These are phyloP conservation scores for Seiridium unicorne DNA, from an alignment of 2,329 filamentous ascomycete genomes.

Conservation along the genomic window DNA sequence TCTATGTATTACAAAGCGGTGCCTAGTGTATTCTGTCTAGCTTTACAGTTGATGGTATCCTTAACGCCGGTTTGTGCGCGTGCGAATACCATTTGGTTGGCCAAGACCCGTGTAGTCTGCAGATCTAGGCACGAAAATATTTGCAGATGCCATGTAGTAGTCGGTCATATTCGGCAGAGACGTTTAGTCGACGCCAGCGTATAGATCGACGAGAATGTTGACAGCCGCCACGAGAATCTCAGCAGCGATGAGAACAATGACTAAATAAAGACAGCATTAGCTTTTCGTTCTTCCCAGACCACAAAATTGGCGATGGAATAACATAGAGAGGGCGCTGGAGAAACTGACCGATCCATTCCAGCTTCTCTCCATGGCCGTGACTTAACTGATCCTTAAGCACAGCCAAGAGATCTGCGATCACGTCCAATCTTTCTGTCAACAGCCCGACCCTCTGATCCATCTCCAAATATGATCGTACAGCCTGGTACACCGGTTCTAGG, in stretches of 20 bases:
- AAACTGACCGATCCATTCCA: constrained; percentile 81
- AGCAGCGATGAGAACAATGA: constrained; percentile 92
- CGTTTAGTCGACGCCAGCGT: constrained; percentile 49
- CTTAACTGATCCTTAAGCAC: constrained; percentile 95
- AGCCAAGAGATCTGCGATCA: constrained; percentile 89
- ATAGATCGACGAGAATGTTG: constrained; percentile 93
- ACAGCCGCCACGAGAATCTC: constrained; percentile 91
- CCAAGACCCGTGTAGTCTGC: no score
- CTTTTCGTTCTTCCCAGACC: no score
- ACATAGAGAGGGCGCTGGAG: not conserved
- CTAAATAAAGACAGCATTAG: constrained; percentile 37
- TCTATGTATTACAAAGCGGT: not conserved
- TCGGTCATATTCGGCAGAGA: not conserved
- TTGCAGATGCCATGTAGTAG: no score
- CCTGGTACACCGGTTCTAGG: constrained; percentile 93
- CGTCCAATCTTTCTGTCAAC: constrained; percentile 84
- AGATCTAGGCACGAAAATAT: no score
- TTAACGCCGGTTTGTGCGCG: not conserved
- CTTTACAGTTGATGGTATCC: not conserved
- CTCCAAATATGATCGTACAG: constrained; percentile 91
- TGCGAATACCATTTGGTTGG: not conserved
- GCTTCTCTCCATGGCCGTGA: constrained; percentile 85
- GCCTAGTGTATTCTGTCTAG: not conserved
- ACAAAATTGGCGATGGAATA: not conserved
- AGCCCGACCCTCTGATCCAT: constrained; percentile 95